These are phyloP conservation scores for Voacanga thouarsii DNA, from an alignment of 257 asterid genomes.

Conservation along the genomic window DNA sequence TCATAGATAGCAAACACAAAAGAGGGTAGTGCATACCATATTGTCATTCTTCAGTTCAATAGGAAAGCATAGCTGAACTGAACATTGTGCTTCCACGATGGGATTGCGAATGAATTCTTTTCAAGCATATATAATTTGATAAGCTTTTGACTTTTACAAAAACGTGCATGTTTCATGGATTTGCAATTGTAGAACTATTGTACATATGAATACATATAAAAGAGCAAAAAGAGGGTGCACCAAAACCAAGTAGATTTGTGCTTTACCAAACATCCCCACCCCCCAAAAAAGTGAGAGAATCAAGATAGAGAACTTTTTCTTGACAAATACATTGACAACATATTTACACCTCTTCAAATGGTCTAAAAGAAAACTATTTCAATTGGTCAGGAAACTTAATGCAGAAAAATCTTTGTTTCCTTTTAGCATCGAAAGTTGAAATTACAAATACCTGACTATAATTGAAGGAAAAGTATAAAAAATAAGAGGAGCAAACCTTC, in stretches of 20 bases:
- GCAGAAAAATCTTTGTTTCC: neutral
- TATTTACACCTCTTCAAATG: neutral
- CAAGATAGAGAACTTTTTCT: neutral
- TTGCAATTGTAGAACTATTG: conserved; percentile 8
- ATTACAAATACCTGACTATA: conserved; percentile 53
- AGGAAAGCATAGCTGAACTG: conserved; percentile 93
- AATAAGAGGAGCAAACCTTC: conserved; percentile 85
- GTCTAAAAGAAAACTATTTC: neutral
- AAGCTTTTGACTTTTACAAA: conserved; percentile 12
- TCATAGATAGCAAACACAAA: neutral
- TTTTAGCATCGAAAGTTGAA: conserved; percentile 13
- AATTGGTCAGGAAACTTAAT: neutral
- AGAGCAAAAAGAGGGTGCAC: neutral
- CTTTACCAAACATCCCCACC: too few relatives aligned
- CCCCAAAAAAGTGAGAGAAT: too few relatives aligned
- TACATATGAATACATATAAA: neutral
- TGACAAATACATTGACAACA: neutral
- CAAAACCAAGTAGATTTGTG: too few relatives aligned
- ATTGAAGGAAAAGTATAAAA: conserved; percentile 75
- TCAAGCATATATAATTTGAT: conserved; percentile 32
- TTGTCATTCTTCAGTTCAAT: conserved; percentile 76
- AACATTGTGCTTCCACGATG: conserved; percentile 98
- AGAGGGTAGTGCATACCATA: conserved; percentile 41
- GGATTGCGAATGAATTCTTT: conserved; percentile 91
- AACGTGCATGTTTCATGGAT: neutral